These are phyloP conservation scores for Mycena polygramma DNA, from an alignment of 768 basidiomycete species.

Conservation along the genomic window DNA sequence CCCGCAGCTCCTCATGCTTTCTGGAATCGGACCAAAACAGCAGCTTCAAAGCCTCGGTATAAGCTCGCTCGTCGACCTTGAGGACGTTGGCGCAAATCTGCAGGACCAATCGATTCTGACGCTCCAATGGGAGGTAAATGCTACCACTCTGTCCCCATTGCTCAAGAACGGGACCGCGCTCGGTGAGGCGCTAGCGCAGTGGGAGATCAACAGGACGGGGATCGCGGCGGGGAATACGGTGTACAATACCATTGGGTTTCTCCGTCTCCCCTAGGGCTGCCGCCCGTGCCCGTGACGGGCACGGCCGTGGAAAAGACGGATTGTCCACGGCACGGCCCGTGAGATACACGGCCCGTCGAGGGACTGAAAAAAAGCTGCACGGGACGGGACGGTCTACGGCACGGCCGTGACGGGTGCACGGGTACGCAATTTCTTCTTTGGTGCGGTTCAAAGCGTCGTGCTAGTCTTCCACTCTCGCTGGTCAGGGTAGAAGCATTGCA, in stretches of 20 bases:
- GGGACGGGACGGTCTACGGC: too few relatives aligned
- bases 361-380: too few relatives aligned
- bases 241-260: constrained; percentile 26
- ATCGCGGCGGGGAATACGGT: constrained; percentile 21
- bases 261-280: too few relatives aligned
- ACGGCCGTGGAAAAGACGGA: too few relatives aligned
- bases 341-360: too few relatives aligned
- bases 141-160: constrained; percentile 16
- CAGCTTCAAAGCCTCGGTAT: constrained; percentile 47
- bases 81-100: constrained; percentile 58
- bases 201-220: constrained; percentile 17
- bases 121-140: constrained; percentile 25
- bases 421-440: too few relatives aligned
- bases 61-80: constrained; percentile 48
- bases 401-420: too few relatives aligned
- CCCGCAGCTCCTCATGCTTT: constrained; percentile 48
- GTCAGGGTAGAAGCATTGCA: too few relatives aligned
- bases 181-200: constrained; percentile 20
- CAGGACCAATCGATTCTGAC: constrained; percentile 46
- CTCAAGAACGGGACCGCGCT: constrained; percentile 14
- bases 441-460: too few relatives aligned
- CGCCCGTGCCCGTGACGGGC: too few relatives aligned
- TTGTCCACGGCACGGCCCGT: too few relatives aligned
- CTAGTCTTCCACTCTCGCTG: too few relatives aligned
- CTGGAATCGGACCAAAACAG: constrained; percentile 52